A percentile compares a stretch with the other conserved stretches of the same genome.
These are phyloP conservation scores for Syzygium malaccense DNA, from an alignment of 441 rosid genomes.

Conservation along the genomic window DNA sequence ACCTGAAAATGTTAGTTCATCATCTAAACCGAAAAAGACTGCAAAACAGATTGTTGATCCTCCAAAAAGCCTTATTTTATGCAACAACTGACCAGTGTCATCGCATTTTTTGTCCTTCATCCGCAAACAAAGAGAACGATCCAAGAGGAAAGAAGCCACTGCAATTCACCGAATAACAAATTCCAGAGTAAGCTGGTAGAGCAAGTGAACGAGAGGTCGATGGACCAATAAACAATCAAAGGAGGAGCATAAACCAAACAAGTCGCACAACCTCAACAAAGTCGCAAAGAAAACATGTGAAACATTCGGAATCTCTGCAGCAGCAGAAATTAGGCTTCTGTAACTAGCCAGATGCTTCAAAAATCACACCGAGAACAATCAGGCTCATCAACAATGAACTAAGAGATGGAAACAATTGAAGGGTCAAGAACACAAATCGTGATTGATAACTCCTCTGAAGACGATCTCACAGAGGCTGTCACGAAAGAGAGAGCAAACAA, in stretches of 20 bases:
- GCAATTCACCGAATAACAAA: background rate
- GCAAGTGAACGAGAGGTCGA: background rate
- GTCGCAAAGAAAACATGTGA: no score
- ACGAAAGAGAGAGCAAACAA: no score
- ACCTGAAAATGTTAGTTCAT: no score
- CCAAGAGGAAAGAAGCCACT: background rate
- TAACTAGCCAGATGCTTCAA: background rate
- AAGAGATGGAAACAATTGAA: no score
- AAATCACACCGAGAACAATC: background rate
- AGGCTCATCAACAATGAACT: background rate
- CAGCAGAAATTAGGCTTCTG: background rate
- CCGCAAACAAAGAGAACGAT: background rate
- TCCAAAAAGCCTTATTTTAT: background rate
- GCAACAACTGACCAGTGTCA: background rate
- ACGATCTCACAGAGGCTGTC: background rate
- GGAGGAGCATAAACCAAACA: background rate
- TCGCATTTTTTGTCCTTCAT: background rate
- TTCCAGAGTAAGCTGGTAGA: background rate
- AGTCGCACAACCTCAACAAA: no score
- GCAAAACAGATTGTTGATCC: no score
- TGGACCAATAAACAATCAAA: background rate
- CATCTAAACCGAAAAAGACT: no score
- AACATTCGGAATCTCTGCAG: background rate
- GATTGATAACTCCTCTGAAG: no score
- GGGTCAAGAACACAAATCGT: no score